Evolutionary conservation across 257 asterid species (phyloP).

Genomic region (Ilex asprella): DNA sequence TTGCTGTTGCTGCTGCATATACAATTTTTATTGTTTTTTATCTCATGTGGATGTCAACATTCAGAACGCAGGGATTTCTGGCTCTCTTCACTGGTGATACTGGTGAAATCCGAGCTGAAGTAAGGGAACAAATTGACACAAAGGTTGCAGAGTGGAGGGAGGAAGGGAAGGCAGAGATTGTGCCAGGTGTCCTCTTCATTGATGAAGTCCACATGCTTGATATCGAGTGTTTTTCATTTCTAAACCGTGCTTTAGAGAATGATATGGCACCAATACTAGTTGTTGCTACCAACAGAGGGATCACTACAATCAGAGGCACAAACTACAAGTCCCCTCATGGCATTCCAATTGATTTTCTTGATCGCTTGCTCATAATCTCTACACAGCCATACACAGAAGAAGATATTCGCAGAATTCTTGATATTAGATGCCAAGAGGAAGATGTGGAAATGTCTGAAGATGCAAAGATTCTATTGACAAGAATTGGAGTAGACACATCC

Average conservation of each 20-base stretch:
- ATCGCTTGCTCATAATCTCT: slow-evolving; percentile 88
- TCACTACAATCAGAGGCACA: slow-evolving; percentile 80
- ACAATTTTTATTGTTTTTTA: too few species aligned
- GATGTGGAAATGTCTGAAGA: slow-evolving; percentile 91
- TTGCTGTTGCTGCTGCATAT: too few species aligned
- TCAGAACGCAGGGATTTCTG: slow-evolving; percentile 86
- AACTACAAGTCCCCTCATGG: slow-evolving; percentile 87
- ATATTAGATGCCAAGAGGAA: slow-evolving; percentile 82
- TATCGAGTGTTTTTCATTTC: slow-evolving; percentile 90
- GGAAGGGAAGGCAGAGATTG: slow-evolving; percentile 94
- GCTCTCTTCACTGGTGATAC: slow-evolving; percentile 93
- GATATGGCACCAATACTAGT: slow-evolving; percentile 95
- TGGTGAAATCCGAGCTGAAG: slow-evolving; percentile 92
- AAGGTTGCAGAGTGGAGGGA: slow-evolving; percentile 99
- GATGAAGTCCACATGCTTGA: slow-evolving; percentile 99
- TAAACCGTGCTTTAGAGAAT: slow-evolving; percentile 91
- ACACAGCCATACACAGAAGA: slow-evolving; percentile 82
- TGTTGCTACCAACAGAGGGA: slow-evolving; percentile 95
- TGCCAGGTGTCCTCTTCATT: slow-evolving; percentile 93
- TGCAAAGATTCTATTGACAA: slow-evolving; percentile 66
- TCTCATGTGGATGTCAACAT: too few species aligned
- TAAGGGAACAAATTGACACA: slow-evolving; percentile 91
- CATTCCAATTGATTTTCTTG: slow-evolving; percentile 87
- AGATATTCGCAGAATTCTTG: slow-evolving; percentile 73
- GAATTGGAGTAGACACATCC: slow-evolving; percentile 82